Percentiles rank a stretch among this genome's conserved stretches.
These are phyloP conservation scores for Noccaea bulbosa DNA, from an alignment of 345 rosid species.

Conservation along the genomic window DNA sequence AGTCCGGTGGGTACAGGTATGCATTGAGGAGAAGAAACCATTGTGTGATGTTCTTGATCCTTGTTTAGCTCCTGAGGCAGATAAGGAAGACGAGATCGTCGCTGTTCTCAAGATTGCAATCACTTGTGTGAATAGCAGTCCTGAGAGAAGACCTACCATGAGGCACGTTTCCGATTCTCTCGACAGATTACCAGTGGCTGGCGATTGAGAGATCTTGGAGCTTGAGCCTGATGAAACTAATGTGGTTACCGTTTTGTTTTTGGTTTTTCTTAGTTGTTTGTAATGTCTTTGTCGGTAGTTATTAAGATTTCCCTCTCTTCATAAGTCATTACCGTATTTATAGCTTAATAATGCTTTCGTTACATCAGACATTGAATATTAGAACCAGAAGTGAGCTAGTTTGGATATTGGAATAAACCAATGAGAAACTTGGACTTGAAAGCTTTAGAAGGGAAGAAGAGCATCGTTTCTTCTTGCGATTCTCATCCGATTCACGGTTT, in stretches of 20 bases:
- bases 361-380: constrained; percentile 31
- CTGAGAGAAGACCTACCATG: constrained; percentile 90
- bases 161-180: constrained; percentile 69
- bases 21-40: constrained; percentile 90
- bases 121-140: constrained; percentile 73
- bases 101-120: constrained; percentile 82
- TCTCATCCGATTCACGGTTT: constrained; percentile 61
- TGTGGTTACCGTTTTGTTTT: constrained; percentile 31
- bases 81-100: constrained; percentile 86
- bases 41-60: constrained; percentile 85
- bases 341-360: constrained; percentile 3
- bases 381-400: constrained; percentile 32
- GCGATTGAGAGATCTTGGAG: constrained; percentile 47
- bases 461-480: constrained; percentile 52
- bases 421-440: constrained; percentile 18
- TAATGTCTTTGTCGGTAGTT: constrained; percentile 26
- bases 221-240: constrained; percentile 11
- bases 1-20: constrained; percentile 79
- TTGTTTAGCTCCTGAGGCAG: constrained; percentile 63
- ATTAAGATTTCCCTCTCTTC: constrained; percentile 28
- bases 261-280: neutral
- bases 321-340: constrained; percentile 31
- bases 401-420: constrained; percentile 18
- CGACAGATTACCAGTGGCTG: constrained; percentile 52
- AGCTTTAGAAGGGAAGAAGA: constrained; percentile 35